Evolutionary conservation across 1,284 basidiomycete species (phyloP).

Genomic region (Cutaneotrichosporon sp.): DNA sequence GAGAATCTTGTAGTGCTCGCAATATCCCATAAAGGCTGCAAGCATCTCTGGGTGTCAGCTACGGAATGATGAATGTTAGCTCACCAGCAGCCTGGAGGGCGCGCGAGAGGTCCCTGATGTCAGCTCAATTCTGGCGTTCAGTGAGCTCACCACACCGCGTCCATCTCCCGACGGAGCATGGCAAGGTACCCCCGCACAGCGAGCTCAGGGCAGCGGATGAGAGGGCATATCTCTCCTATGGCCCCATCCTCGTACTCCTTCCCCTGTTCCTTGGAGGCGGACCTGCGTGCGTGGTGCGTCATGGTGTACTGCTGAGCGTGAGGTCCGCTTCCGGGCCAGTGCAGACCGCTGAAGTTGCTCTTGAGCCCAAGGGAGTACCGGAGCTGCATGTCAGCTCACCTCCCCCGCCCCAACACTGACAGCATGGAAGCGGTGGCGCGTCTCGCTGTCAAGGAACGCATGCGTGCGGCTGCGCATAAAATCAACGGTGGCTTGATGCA

Average conservation of each 20-base stretch:
- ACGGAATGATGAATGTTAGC: neutral
- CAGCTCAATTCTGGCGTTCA: neutral
- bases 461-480: conserved; percentile 32
- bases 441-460: conserved; percentile 20
- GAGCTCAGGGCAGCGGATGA: conserved; percentile 27
- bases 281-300: neutral
- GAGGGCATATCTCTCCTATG: conserved; percentile 28
- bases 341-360: conserved; percentile 18
- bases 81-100: conserved; percentile 29
- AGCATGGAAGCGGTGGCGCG: neutral
- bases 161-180: conserved; percentile 29
- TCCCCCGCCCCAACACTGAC: neutral
- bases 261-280: neutral
- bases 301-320: conserved; percentile 12
- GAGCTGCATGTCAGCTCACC: conserved; percentile 20
- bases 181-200: conserved; percentile 39
- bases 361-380: conserved; percentile 28
- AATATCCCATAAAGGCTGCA: conserved; percentile 33
- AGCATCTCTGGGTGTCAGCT: conserved; percentile 23
- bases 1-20: conserved; percentile 28
- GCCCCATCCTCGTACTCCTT: neutral
- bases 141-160: conserved; percentile 15
- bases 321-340: conserved; percentile 32
- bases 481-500: conserved; percentile 28
- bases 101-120: conserved; percentile 31